These are phyloP conservation scores for Stagonosporopsis chrysanthemi DNA, from an alignment of 2,329 filamentous ascomycete genomes.

Conservation along the genomic window DNA sequence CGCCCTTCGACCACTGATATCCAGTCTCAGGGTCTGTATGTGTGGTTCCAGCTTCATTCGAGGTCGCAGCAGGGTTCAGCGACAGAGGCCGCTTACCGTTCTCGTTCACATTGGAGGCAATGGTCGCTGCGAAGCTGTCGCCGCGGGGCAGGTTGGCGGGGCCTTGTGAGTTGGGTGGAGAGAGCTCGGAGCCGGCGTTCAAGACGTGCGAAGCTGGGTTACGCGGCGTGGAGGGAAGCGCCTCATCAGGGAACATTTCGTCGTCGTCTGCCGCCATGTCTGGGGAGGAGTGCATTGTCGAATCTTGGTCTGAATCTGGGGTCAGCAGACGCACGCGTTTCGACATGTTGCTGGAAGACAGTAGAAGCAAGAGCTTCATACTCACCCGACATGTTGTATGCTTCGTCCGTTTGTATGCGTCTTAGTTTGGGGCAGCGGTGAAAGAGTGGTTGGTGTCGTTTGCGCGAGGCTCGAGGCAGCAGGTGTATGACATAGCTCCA, in stretches of 20 bases:
- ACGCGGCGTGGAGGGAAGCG: constrained; percentile 54
- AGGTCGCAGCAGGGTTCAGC: constrained; percentile 24
- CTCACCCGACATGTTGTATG: constrained; percentile 15
- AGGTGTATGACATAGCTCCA: constrained; percentile 20
- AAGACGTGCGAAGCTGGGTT: constrained; percentile 37
- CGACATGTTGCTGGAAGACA: constrained; percentile 18
- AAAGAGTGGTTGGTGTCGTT: not conserved
- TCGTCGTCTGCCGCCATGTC: constrained; percentile 47
- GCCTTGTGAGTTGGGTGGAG: constrained; percentile 62
- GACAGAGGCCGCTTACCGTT: constrained; percentile 49
- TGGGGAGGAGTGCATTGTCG: constrained; percentile 60
- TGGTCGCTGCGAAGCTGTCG: constrained; percentile 27
- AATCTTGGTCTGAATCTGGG: constrained; percentile 58
- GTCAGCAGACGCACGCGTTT: constrained; percentile 24
- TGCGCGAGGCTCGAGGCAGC: not conserved
- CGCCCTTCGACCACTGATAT: constrained; percentile 47
- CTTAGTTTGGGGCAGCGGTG: not conserved
- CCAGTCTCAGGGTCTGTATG: constrained; percentile 41
- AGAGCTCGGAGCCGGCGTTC: constrained; percentile 56
- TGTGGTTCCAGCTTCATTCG: constrained; percentile 5
- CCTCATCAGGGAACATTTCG: constrained; percentile 55
- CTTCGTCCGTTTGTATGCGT: not conserved
- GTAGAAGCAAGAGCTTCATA: not conserved
- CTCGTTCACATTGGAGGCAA: constrained; percentile 41
- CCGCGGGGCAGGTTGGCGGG: constrained; percentile 33